Percentiles rank a stretch among this genome's conserved stretches.
These are phyloP conservation scores for Penicillium maclennaniae DNA, from an alignment of 495 filamentous ascomycete species.

Conservation along the genomic window DNA sequence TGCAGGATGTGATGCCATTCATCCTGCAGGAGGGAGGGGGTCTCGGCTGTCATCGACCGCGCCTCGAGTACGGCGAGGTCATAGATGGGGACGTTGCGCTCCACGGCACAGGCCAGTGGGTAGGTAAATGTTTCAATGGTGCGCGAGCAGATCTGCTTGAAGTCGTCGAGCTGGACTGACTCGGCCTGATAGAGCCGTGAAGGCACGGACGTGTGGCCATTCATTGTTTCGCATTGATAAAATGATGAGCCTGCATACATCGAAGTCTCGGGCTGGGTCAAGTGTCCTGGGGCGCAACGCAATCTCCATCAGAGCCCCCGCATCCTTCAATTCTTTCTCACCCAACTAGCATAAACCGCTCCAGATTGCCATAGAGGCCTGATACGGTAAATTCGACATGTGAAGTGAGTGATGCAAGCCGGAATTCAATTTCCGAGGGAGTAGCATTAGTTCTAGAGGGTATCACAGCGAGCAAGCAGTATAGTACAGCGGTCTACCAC, in stretches of 20 bases:
- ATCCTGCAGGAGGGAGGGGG: constrained; percentile 40
- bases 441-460: constrained; percentile 21
- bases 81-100: constrained; percentile 52
- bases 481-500: constrained; percentile 29
- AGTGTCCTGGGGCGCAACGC: constrained; percentile 16
- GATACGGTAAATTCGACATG: not conserved
- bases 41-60: constrained; percentile 8
- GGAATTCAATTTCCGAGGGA: constrained; percentile 16
- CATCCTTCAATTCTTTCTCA: constrained; percentile 2
- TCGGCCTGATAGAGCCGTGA: constrained; percentile 23
- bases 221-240: not conserved
- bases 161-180: constrained; percentile 29
- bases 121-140: constrained; percentile 32
- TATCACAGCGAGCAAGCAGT: constrained; percentile 32
- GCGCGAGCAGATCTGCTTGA: constrained; percentile 43
- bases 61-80: constrained; percentile 30
- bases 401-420: not conserved
- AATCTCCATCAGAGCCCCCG: constrained; percentile 18
- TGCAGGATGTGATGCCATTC: constrained; percentile 54
- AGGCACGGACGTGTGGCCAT: constrained; percentile 13
- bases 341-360: constrained; percentile 8
- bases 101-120: constrained; percentile 37
- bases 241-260: not conserved
- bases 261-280: constrained; percentile 1
- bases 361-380: not conserved